Evolutionary conservation across 306 rosid species (phyloP).

Genomic region (Prinsepia uniflora): DNA sequence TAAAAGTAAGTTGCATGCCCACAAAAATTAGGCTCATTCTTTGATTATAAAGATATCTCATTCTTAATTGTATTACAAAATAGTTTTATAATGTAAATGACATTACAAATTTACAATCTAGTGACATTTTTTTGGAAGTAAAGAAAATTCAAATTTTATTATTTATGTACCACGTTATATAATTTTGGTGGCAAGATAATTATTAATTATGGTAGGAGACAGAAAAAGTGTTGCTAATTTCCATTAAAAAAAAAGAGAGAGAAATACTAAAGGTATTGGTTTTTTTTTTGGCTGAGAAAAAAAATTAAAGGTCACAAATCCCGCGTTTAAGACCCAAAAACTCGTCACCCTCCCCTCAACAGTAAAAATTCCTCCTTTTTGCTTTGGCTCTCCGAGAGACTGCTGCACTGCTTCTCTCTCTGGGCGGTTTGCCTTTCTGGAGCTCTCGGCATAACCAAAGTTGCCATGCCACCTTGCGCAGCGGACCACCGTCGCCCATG

Average conservation of each 20-base stretch:
- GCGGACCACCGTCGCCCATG: conserved; percentile 36
- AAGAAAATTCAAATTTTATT: too few species aligned
- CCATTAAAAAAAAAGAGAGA: background rate
- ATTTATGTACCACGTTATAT: too few species aligned
- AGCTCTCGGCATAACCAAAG: conserved; percentile 28
- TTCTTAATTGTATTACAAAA: too few species aligned
- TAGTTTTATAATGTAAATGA: too few species aligned
- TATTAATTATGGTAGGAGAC: background rate
- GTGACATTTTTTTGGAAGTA: too few species aligned
- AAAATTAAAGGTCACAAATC: conserved; percentile 13
- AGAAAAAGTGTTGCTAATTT: background rate
- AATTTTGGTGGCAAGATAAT: too few species aligned
- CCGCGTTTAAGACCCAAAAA: conserved; percentile 46
- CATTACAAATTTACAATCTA: too few species aligned
- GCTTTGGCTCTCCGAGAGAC: conserved; percentile 17
- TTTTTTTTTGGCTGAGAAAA: background rate
- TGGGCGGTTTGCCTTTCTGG: conserved; percentile 12
- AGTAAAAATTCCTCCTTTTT: conserved; percentile 30
- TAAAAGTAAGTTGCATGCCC: too few species aligned
- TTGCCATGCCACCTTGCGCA: conserved; percentile 53
- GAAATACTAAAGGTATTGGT: too few species aligned
- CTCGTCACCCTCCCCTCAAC: conserved; percentile 20
- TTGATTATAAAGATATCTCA: too few species aligned
- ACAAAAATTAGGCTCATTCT: too few species aligned
- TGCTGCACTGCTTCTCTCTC: conserved; percentile 5